Conservation (phyloP, 371 early-diverging fungal species). For the Umbelopsis sp. region DNA sequence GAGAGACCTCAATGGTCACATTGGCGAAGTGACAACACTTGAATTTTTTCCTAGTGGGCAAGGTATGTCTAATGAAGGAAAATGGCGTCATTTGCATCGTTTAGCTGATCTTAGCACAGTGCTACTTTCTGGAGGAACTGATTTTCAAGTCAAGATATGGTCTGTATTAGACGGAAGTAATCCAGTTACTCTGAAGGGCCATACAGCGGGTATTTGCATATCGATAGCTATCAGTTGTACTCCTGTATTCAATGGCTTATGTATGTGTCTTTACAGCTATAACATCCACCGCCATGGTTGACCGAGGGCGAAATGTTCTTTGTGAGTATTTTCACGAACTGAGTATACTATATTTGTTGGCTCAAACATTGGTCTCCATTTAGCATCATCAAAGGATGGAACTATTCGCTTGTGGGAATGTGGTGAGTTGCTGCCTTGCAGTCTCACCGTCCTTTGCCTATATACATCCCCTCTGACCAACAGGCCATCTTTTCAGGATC, state of each 20-base stretch:
- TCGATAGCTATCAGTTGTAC: neutral
- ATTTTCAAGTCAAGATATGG: conserved; percentile 75
- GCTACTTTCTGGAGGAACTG: conserved; percentile 69
- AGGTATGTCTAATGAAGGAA: conserved; percentile 35
- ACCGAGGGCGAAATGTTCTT: conserved; percentile 58
- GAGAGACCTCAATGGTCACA: conserved; percentile 65
- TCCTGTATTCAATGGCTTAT: neutral
- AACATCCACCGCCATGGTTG: conserved; percentile 60
- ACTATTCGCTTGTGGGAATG: conserved; percentile 62
- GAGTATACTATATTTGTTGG: too few species aligned
- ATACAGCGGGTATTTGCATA: conserved; percentile 53
- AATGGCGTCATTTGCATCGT: neutral
- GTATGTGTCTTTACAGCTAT: conserved; percentile 37
- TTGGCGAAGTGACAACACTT: conserved; percentile 67
- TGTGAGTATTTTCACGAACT: conserved; percentile 38
- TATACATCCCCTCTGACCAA: neutral
- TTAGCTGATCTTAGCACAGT: conserved; percentile 33
- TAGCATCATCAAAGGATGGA: conserved; percentile 63
- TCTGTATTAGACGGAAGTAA: conserved; percentile 74
- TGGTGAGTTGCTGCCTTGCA: conserved; percentile 31
- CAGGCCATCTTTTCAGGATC: conserved; percentile 26
- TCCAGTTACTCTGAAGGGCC: conserved; percentile 75
- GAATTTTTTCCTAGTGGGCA: conserved; percentile 80
- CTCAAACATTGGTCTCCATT: neutral
- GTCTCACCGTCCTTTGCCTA: too few species aligned